Evolutionary conservation across 2,329 filamentous ascomycete species (phyloP), one percentile per base, ranked within the genome.

Genomic region (Tolypocladium ovalisporum): DNA sequence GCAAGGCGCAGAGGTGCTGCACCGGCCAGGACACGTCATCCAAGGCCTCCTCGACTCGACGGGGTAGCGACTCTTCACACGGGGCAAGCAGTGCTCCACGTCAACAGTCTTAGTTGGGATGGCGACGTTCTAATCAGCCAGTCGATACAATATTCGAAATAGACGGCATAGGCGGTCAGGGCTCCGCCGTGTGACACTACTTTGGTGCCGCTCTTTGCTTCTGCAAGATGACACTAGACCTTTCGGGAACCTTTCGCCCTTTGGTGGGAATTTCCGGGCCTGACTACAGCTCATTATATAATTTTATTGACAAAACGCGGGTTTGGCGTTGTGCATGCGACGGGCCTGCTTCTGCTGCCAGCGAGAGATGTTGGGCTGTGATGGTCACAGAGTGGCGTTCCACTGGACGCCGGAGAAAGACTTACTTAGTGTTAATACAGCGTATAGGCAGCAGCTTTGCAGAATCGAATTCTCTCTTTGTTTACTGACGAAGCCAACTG

Each of bases 61-160:
- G 71, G 19, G 65, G 65, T 19, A 74, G 71, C 57, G 65, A 70
- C 37, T 71, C 71, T 9, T 68, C 67, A 22, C 67, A 67, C 29
- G 64, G 56, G 56, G 61, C 52, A 59, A 64, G 47, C 49, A 54
- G 47, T 29, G 55, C 42, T 10, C 56, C 42, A 17, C 60, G 57
- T 54, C 39, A 56, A 22, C 59, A 61, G 32, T 53, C 52, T 22
- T 58, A 53, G 40, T 40, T n/a, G 19, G 53, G 29, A 37, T 22
- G 44, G n/a, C 35, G 36, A 24, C 29, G 8, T 4, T 51, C 34
- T 27, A 12, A 9, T 32, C 5, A 10, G 17, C 19, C 9, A 9
- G 4, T 13, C 13, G 47, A 34, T 12, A 19, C 29, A 5, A 9
- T 22, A 17, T 34, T 13, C 29, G 29, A 22, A 22, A 22, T 52